Percentiles rank a stretch among this genome's conserved stretches.
Conservation (phyloP, 2,329 filamentous ascomycete genomes). For the Talaromyces sp. region DNA sequence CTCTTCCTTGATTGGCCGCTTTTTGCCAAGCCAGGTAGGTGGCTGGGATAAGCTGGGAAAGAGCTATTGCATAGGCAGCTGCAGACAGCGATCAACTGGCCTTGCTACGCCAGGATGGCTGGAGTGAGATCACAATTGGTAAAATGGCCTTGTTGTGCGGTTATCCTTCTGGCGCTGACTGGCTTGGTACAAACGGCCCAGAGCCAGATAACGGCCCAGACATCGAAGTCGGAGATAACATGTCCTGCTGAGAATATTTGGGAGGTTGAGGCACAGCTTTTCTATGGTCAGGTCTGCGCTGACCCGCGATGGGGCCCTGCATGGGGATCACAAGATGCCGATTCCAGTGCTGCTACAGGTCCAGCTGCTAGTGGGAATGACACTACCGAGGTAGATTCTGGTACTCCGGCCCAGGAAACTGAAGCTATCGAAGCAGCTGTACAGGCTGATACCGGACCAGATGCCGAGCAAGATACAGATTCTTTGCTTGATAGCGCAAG, state of each 20-base stretch:
- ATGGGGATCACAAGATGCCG: neutral
- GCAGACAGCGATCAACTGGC: neutral
- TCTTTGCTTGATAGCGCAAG: slow-evolving; percentile 72
- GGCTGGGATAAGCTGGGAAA: slow-evolving; percentile 5
- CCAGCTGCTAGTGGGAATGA: neutral
- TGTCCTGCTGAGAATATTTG: slow-evolving; percentile 16
- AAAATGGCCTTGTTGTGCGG: neutral
- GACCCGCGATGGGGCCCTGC: slow-evolving; percentile 15
- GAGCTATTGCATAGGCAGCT: too few species aligned
- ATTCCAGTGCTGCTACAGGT: too few species aligned
- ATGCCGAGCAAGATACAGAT: slow-evolving; percentile 64
- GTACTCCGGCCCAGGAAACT: slow-evolving; percentile 2
- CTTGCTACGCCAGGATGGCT: slow-evolving; percentile 15
- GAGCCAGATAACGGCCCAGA: neutral
- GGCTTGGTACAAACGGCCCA: neutral
- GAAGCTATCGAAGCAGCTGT: neutral
- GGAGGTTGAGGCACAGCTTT: slow-evolving; percentile 20
- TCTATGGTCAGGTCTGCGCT: slow-evolving; percentile 18
- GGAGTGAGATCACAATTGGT: slow-evolving; percentile 11
- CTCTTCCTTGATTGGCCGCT: neutral
- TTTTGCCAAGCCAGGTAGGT: neutral
- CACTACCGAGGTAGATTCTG: slow-evolving; percentile 2
- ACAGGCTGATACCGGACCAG: slow-evolving; percentile 24
- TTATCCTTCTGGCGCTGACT: neutral
- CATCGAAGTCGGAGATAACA: slow-evolving; percentile 4